These are phyloP conservation scores for Monosporozyma servazzii DNA, from an alignment of 805 yeast species.

Conservation along the genomic window DNA sequence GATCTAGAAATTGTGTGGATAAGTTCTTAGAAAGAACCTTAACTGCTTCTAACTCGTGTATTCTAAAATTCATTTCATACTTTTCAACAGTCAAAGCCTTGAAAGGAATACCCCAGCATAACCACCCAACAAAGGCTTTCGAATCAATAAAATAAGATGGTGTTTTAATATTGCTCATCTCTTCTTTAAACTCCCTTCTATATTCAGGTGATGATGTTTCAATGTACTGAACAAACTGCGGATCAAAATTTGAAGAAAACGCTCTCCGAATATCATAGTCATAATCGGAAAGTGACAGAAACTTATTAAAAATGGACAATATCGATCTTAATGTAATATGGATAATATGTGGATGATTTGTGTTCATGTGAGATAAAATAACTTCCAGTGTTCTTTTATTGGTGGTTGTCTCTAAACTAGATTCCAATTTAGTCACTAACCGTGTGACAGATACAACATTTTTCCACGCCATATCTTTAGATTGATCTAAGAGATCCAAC, in stretches of 20 bases:
- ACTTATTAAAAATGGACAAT: slow-evolving; percentile 40
- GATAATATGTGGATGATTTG: slow-evolving; percentile 61
- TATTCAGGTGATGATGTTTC: slow-evolving; percentile 37
- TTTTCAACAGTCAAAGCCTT: slow-evolving; percentile 28
- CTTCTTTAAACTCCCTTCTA: slow-evolving; percentile 37
- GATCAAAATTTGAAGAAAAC: slow-evolving; percentile 35
- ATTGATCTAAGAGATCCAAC: slow-evolving; percentile 16
- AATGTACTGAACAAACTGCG: slow-evolving; percentile 33
- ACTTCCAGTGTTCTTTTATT: slow-evolving; percentile 34
- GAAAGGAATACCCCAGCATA: slow-evolving; percentile 61
- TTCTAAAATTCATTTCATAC: slow-evolving; percentile 32
- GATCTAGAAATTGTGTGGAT: slow-evolving; percentile 48
- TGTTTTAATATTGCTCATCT: slow-evolving; percentile 38
- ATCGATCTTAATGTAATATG: slow-evolving; percentile 55
- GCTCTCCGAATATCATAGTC: slow-evolving; percentile 41
- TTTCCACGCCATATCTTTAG: slow-evolving; percentile 44
- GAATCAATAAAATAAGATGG: slow-evolving; percentile 53
- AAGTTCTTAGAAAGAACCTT: slow-evolving; percentile 37
- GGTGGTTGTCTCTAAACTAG: slow-evolving; percentile 41
- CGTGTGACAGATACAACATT: slow-evolving; percentile 41
- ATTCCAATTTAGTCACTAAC: slow-evolving; percentile 44
- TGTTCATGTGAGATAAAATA: slow-evolving; percentile 40
- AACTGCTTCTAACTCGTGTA: slow-evolving; percentile 37
- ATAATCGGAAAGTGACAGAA: slow-evolving; percentile 37
- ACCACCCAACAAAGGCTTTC: slow-evolving; percentile 52